These are phyloP conservation scores for Taphrina betulina DNA, from an alignment of 1,139 yeast genomes.

Conservation along the genomic window DNA sequence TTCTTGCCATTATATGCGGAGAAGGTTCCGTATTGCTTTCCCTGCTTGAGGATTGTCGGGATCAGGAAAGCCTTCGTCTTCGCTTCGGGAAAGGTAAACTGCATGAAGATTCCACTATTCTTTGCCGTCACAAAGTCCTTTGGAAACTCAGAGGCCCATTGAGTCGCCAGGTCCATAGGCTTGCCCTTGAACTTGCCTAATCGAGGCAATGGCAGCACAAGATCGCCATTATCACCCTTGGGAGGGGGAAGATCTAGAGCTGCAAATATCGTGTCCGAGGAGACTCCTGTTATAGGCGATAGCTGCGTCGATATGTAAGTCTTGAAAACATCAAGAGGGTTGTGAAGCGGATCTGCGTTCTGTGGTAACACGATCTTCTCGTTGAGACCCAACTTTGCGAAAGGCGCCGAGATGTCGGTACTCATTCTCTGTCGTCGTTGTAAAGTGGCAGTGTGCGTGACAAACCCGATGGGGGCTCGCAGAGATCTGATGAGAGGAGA, in stretches of 20 bases:
- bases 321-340: conserved; percentile 79
- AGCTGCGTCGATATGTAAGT: conserved; percentile 82
- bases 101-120: conserved; percentile 76
- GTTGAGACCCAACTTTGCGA: conserved; percentile 21
- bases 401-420: conserved; percentile 4
- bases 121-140: conserved; percentile 51
- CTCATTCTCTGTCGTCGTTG: too few species aligned
- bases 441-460: too few species aligned
- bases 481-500: too few species aligned
- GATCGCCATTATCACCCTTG: conserved; percentile 87
- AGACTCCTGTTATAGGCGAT: conserved; percentile 69
- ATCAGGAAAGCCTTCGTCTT: conserved; percentile 67
- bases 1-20: conserved; percentile 75
- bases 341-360: conserved; percentile 67
- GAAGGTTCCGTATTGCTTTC: conserved; percentile 66
- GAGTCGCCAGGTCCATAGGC: conserved; percentile 77
- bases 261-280: conserved; percentile 66
- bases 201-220: conserved; percentile 89
- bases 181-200: conserved; percentile 82
- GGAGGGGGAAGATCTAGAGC: conserved; percentile 76
- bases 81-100: conserved; percentile 73
- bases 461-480: too few species aligned
- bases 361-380: conserved; percentile 41
- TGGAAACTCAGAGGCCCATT: conserved; percentile 61
- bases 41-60: conserved; percentile 65